Conservation (phyloP, 129 eudicot genomes). For the Apium graveolens region DNA sequence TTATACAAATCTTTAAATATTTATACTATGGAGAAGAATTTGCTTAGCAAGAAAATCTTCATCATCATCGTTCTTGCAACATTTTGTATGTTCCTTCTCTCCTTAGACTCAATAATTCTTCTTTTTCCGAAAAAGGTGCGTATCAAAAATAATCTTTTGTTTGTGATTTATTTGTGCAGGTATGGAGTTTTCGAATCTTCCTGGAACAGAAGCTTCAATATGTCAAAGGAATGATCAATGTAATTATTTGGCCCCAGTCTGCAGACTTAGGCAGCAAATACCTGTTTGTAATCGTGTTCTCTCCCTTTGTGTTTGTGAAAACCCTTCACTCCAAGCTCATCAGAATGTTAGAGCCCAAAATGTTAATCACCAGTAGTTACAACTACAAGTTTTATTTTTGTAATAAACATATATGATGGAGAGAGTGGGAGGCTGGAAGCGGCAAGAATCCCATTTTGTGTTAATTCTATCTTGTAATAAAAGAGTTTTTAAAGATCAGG, state of each 20-base stretch:
- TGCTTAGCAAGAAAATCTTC: neutral
- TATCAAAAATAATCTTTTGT: neutral
- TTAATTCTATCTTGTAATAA: too few relatives aligned
- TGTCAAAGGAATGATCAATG: neutral
- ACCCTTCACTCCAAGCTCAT: neutral
- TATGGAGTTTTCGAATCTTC: neutral
- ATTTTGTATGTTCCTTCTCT: neutral
- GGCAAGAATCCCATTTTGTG: too few relatives aligned
- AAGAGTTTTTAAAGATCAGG: too few relatives aligned
- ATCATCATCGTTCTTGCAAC: neutral
- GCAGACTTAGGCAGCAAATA: neutral
- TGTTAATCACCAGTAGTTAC: neutral
- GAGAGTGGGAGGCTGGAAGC: too few relatives aligned
- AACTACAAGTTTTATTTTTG: too few relatives aligned
- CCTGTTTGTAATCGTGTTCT: neutral
- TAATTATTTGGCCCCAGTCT: neutral
- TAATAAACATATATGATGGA: too few relatives aligned
- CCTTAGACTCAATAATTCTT: neutral
- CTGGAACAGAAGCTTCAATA: neutral
- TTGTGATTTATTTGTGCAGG: neutral
- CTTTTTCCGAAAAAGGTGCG: neutral
- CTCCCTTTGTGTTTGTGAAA: neutral
- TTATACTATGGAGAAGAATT: neutral
- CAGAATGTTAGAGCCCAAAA: neutral
- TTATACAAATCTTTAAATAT: too few relatives aligned